Evolutionary conservation across 2,329 filamentous ascomycete species (phyloP).

Genomic region (Davidsoniella eucalypti): DNA sequence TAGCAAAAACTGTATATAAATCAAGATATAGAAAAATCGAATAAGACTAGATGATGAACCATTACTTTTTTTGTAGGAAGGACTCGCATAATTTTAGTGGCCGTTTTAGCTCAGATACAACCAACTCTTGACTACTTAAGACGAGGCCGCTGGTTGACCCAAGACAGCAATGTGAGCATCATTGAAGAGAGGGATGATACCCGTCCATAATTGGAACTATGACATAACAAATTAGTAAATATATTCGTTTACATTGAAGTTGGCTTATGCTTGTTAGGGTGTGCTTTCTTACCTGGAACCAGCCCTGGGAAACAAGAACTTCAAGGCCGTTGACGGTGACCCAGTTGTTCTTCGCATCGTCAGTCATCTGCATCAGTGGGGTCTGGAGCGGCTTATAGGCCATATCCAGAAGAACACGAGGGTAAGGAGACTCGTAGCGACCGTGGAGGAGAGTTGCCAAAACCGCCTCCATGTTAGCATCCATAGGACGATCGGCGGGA

Average conservation of each 20-base stretch:
- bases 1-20: no score
- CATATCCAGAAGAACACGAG: constrained; percentile 67
- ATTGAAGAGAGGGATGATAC: constrained; percentile 55
- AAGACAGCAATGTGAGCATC: constrained; percentile 48
- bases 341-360: constrained; percentile 46
- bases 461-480: constrained; percentile 49
- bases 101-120: no score
- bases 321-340: constrained; percentile 72
- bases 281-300: constrained; percentile 49
- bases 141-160: constrained; percentile 15
- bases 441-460: constrained; percentile 35
- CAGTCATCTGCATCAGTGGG: constrained; percentile 67
- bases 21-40: no score
- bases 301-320: constrained; percentile 76
- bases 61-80: no score
- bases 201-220: constrained; percentile 72
- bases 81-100: no score
- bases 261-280: no score
- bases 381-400: constrained; percentile 84
- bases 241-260: neutral
- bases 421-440: constrained; percentile 21
- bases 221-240: constrained; percentile 15
- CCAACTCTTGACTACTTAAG: no score
- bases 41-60: no score
- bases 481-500: constrained; percentile 73